Evolutionary conservation across 331 rosid species (phyloP).

Genomic region (Rhamnella rubrinervis): DNA sequence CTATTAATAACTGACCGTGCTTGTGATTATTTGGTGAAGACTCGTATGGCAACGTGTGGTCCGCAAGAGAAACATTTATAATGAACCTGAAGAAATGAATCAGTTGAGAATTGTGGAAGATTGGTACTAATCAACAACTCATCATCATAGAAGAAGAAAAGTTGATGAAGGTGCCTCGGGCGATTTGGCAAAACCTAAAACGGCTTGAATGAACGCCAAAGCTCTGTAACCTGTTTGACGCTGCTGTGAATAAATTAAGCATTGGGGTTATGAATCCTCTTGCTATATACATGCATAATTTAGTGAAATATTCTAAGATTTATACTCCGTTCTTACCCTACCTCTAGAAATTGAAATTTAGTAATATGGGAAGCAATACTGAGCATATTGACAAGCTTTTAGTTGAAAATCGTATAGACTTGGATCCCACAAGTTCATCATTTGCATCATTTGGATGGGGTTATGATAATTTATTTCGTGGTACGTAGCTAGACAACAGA

Average conservation of each 20-base stretch:
- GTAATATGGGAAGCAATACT: too few species aligned
- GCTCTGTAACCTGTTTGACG: not conserved
- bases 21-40: not conserved
- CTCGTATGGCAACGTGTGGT: not conserved
- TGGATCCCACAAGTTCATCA: too few species aligned
- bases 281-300: not conserved
- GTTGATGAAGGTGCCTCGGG: not conserved
- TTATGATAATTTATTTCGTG: too few species aligned
- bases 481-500: too few species aligned
- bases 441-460: too few species aligned
- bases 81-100: not conserved
- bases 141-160: not conserved
- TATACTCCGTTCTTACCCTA: too few species aligned
- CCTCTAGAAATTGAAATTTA: too few species aligned
- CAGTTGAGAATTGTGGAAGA: not conserved
- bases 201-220: slow-evolving; percentile 4
- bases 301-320: too few species aligned
- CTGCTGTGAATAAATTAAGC: not conserved
- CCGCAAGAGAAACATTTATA: not conserved
- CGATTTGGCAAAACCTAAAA: not conserved
- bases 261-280: not conserved
- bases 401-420: too few species aligned
- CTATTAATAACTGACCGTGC: not conserved
- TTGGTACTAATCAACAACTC: not conserved
- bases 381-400: too few species aligned